Percentiles rank a stretch among this genome's conserved stretches.
Conservation (phyloP, 371 early-diverging fungal genomes). For the Mucor lusitanicus region DNA sequence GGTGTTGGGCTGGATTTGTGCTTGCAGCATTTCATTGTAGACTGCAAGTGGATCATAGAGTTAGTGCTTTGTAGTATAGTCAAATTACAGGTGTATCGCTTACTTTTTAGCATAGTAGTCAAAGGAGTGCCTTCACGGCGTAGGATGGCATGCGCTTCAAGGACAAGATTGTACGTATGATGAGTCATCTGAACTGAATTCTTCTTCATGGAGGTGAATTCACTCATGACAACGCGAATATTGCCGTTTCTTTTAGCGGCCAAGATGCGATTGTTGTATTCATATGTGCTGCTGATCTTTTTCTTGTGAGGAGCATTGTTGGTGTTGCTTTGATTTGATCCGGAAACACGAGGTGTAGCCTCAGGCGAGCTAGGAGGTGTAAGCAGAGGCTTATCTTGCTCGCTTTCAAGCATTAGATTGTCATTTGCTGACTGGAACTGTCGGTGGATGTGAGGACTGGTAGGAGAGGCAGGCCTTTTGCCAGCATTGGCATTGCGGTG, state of each 20-base stretch:
- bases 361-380: constrained; percentile 19
- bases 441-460: background rate
- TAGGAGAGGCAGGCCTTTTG: background rate
- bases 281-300: constrained; percentile 8
- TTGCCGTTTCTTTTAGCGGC: constrained; percentile 36
- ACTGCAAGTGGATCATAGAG: constrained; percentile 19
- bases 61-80: background rate
- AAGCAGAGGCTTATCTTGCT: background rate
- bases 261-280: constrained; percentile 34
- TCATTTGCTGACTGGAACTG: background rate
- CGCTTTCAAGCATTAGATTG: background rate
- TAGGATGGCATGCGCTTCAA: constrained; percentile 44
- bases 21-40: constrained; percentile 46
- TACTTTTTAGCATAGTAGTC: constrained; percentile 38
- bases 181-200: constrained; percentile 32
- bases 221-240: constrained; percentile 38
- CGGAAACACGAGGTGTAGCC: background rate
- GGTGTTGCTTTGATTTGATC: background rate
- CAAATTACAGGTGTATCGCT: background rate
- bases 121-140: constrained; percentile 47
- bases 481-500: background rate
- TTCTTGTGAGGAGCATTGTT: background rate
- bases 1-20: constrained; percentile 33
- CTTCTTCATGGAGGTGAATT: constrained; percentile 34
- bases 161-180: constrained; percentile 50